phyloP scores from a whole-genome alignment of 306 rosid species.

The Vigna hirtella region DNA sequence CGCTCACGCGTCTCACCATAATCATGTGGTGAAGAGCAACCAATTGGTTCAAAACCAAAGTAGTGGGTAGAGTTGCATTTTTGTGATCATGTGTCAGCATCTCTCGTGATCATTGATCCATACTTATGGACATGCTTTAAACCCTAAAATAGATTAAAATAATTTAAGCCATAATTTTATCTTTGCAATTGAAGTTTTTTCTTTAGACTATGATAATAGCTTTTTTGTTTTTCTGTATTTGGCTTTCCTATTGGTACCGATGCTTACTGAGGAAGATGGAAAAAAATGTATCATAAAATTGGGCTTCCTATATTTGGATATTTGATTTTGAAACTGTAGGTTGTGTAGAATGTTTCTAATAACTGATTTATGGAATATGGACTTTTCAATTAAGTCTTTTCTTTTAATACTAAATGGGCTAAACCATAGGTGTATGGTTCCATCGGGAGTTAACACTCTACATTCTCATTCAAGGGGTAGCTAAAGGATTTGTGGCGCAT shows the following conservation, averaged over 20 bases:
- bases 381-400: background rate
- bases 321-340: constrained; percentile 21
- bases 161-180: background rate
- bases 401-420: constrained; percentile 4
- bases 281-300: constrained; percentile 21
- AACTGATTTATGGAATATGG: background rate
- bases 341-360: background rate
- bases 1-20: constrained; percentile 27
- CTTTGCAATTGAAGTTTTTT: constrained; percentile 30
- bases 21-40: constrained; percentile 35
- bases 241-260: constrained; percentile 22
- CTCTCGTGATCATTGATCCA: no score
- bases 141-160: constrained; percentile 1
- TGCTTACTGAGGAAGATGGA: constrained; percentile 20
- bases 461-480: constrained; percentile 12
- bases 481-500: constrained; percentile 29
- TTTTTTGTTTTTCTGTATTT: constrained; percentile 12
- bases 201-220: constrained; percentile 12
- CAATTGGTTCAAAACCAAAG: constrained; percentile 30
- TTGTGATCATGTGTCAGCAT: no score
- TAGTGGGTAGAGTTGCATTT: background rate
- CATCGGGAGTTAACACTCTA: constrained; percentile 2
- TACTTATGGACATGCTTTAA: constrained; percentile 4
- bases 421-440: constrained; percentile 10
- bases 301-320: constrained; percentile 13